phyloP scores from a whole-genome alignment of 2,329 filamentous ascomycete species.

The Pseudogymnoascus sp. region DNA sequence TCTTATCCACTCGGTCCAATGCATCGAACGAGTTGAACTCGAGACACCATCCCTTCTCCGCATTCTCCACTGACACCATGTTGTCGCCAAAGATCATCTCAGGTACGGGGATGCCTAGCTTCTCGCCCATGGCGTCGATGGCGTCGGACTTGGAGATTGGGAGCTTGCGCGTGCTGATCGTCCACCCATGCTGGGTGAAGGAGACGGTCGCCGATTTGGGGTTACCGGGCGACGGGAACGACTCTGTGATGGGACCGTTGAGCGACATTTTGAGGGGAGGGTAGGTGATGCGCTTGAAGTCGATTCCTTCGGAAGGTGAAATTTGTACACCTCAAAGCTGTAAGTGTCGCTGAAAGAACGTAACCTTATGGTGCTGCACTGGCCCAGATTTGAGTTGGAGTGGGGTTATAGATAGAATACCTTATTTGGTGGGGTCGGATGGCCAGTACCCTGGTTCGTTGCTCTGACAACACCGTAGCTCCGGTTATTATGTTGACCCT shows the following conservation, averaged over 20 bases:
- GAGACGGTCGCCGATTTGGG: constrained; percentile 48
- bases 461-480: constrained; percentile 8
- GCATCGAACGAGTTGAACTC: constrained; percentile 81
- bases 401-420: not conserved
- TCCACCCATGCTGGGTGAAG: constrained; percentile 59
- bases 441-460: constrained; percentile 2
- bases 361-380: not conserved
- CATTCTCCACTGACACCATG: constrained; percentile 66
- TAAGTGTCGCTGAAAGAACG: not conserved
- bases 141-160: constrained; percentile 89
- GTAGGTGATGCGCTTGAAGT: not conserved
- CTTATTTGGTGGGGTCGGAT: constrained; percentile 6
- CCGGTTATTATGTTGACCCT: constrained; percentile 8
- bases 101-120: constrained; percentile 77
- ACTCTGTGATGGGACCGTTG: constrained; percentile 37
- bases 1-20: constrained; percentile 89
- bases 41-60: constrained; percentile 68
- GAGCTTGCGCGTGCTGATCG: constrained; percentile 75
- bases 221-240: constrained; percentile 46
- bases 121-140: constrained; percentile 76
- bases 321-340: not conserved
- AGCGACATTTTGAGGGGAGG: constrained; percentile 22
- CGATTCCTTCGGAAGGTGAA: not conserved
- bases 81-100: constrained; percentile 99
- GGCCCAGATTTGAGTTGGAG: constrained; percentile 7